phyloP scores from a whole-genome alignment of 768 basidiomycete genomes.

The Zangia roseola region DNA sequence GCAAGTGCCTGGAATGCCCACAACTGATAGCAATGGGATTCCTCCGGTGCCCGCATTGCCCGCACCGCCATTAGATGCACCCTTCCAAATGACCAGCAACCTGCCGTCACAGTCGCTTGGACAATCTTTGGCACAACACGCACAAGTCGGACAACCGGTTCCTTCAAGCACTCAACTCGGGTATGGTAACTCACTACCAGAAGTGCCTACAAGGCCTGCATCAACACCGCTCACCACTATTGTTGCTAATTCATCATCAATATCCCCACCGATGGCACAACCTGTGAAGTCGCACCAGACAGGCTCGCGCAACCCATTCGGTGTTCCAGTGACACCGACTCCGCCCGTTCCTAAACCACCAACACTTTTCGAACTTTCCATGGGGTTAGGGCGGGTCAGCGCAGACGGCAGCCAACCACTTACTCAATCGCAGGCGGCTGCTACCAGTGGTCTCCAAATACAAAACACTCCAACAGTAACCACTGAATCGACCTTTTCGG shows the following conservation, averaged over 20 bases:
- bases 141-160: constrained; percentile 10
- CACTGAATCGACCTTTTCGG: constrained; percentile 53
- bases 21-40: constrained; percentile 36
- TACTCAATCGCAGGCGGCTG: constrained; percentile 27
- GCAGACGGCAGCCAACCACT: constrained; percentile 29
- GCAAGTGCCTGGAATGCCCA: constrained; percentile 57
- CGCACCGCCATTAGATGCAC: constrained; percentile 6
- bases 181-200: constrained; percentile 5
- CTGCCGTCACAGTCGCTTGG: constrained; percentile 15
- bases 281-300: constrained; percentile 87
- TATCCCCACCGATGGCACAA: constrained; percentile 49
- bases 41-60: constrained; percentile 8
- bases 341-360: constrained; percentile 75
- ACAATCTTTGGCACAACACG: constrained; percentile 4
- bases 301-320: constrained; percentile 95
- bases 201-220: constrained; percentile 56
- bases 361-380: constrained; percentile 77
- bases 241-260: constrained; percentile 21
- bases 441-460: constrained; percentile 30
- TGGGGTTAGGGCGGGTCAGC: constrained; percentile 39
- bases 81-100: constrained; percentile 10
- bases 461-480: constrained; percentile 21
- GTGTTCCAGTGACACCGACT: constrained; percentile 57
- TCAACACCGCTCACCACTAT: constrained; percentile 67
- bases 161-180: constrained; percentile 6